Evolutionary conservation across 2,329 filamentous ascomycete genomes (phyloP), one percentile per base, ranked within the genome.

Genomic region (Aspergillus sergii): DNA sequence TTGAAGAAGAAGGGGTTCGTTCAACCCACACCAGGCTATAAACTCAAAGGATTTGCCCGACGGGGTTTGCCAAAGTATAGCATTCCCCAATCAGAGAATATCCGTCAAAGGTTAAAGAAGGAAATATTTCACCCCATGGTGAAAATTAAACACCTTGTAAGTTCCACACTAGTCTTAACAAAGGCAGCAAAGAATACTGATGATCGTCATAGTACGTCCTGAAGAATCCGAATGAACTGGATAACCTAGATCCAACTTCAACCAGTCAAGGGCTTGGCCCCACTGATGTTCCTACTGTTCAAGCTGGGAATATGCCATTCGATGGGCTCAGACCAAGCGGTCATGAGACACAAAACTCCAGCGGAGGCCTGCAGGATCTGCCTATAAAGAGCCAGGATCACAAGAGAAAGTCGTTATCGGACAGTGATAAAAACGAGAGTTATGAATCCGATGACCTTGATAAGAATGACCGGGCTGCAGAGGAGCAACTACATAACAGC

Each of bases 91-190:
- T 66, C 66, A 19, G 58, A 68, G 12, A 66, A 69, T 19, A 60
- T 69, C 2, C 65, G 57, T 28, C 45, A 67, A 48, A 70, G 57
- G 56, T 66, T 77, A 32, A 48, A 69, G 30, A 57, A 57, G 28
- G 73, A 77, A n/a, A 73, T 76, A 12, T 65, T 75, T 21, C 64
- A 75, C 36, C 75, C 75, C 4, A 68, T 75, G 63, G 66, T 67
- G 23, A 76, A 77, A 56, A 75, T 77, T n/a, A 28, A 66, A 41
- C 72, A 76, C 46, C 68, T 75, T 60, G 75, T 76, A 66, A 66
- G 73, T 64, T 19, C 9, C 46, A 41, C 16, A 23, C 9, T 57
- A 26, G 34, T 30, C 45, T n/a, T 4, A 12, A 8, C 5, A 12
- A 30, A 30, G 28, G 2, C 5, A 11, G 5, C n/a, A 21, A 26